Evolutionary conservation across 306 rosid species (phyloP), one percentile per base, ranked within the genome.

Genomic region (Quercus suber): DNA sequence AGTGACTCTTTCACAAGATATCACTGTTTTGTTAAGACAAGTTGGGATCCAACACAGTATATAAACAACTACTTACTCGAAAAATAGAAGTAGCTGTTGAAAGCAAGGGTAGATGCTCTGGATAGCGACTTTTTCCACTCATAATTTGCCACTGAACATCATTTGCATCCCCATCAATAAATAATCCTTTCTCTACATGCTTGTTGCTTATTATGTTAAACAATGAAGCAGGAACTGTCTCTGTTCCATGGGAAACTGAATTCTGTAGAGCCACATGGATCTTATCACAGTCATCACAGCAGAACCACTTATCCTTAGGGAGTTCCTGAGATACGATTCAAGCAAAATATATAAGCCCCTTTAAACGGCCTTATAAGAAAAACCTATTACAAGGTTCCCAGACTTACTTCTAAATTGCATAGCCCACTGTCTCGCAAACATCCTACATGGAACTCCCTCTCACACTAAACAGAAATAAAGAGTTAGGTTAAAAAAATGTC

Each of bases 271-370:
- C 91, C 73, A 76, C 83, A 76, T 93, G 88, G 86, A 96, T 93
- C 83, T 86, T 84, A 76, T 83, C 88, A 86, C 99, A 96, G 77
- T 96, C 94, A 18, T 82, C 91, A 77, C 98, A 88, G 82, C 99
- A 96, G 83, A 96, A 96, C 99, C 99, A 96, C 89, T 96, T 96
- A 77, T 96, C 97, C 88, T 88, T 96, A 37, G 99, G 99, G 55
- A 96, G 92, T 83, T 91, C 99, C 99, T 96, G 87, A 73, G 71
- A 71, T 21, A 59, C 73, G 31, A 78, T 31, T 27, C 43, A 33
- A 60, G 67, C 6, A 55, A 80, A 37, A 77, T 59, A 80, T 75
- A 69, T 84, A 53, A 80, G 79, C 78, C 73, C n/a, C 64, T 18
- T 76, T 52, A 55, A 78, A 55, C 73, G 75, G 69, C 27, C 77